phyloP scores from a whole-genome alignment of 2,329 filamentous ascomycete species.

The Talaromyces sp. region DNA sequence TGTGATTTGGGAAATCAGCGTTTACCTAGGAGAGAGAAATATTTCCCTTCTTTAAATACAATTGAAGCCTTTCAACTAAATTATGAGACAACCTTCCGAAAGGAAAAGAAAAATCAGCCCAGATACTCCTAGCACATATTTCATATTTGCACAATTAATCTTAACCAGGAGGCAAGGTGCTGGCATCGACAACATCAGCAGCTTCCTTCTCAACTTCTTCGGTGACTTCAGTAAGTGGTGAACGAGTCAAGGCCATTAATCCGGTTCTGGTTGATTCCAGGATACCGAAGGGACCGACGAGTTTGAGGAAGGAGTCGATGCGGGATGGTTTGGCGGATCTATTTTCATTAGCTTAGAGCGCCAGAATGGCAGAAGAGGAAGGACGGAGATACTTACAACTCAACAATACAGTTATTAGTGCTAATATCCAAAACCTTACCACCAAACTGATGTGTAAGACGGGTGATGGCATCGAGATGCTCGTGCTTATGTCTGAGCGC shows the following conservation, averaged over 20 bases:
- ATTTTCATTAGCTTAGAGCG: constrained; percentile 15
- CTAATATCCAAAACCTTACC: constrained; percentile 97
- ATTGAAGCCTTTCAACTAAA: not conserved
- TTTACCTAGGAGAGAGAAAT: not conserved
- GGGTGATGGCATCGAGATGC: constrained; percentile 93
- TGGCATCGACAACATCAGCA: constrained; percentile 90
- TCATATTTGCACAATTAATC: not conserved
- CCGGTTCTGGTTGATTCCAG: constrained; percentile 93
- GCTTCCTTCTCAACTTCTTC: constrained; percentile 81
- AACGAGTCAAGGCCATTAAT: constrained; percentile 93
- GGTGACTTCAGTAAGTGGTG: constrained; percentile 72
- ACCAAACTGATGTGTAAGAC: constrained; percentile 94
- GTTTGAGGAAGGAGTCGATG: constrained; percentile 97
- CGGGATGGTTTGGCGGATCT: constrained; percentile 88
- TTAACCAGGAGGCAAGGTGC: constrained; percentile 86
- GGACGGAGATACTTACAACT: constrained; percentile 64
- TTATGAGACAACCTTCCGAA: not conserved
- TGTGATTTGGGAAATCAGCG: not conserved
- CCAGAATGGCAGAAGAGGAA: not conserved
- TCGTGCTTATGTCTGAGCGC: constrained; percentile 95
- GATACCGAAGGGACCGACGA: constrained; percentile 91
- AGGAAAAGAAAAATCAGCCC: not conserved
- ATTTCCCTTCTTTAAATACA: not conserved
- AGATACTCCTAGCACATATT: not conserved
- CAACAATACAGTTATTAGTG: constrained; percentile 97